These are phyloP conservation scores for Dillenia turbinata DNA, from an alignment of 164 flowering plant genomes.

Conservation along the genomic window DNA sequence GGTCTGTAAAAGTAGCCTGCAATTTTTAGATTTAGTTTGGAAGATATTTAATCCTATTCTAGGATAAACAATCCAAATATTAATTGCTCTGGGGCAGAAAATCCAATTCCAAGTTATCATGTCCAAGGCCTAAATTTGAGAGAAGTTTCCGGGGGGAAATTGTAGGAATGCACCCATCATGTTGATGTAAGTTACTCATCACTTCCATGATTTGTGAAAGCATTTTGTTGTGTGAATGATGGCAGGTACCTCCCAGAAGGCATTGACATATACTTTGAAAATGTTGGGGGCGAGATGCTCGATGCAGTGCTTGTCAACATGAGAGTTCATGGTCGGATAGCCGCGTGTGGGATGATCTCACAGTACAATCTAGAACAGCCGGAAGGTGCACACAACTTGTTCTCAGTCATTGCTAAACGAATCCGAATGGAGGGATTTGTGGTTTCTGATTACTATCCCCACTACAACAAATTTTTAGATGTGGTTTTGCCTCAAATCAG, in stretches of 20 bases:
- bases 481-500: constrained; percentile 19
- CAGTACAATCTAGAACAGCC: constrained; percentile 32
- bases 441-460: constrained; percentile 17
- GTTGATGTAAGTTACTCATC: neutral
- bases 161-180: no score
- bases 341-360: constrained; percentile 35
- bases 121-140: no score
- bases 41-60: no score
- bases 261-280: constrained; percentile 29
- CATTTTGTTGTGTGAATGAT: no score
- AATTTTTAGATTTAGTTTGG: no score
- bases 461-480: constrained; percentile 29
- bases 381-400: constrained; percentile 29
- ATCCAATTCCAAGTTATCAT: no score
- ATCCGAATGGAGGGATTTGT: constrained; percentile 33
- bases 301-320: constrained; percentile 41
- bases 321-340: constrained; percentile 27
- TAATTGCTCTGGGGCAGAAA: no score
- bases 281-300: constrained; percentile 41
- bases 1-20: constrained; percentile 9
- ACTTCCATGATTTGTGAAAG: no score
- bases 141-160: no score
- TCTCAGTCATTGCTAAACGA: constrained; percentile 14
- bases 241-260: constrained; percentile 33
- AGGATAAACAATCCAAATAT: no score